A percentile compares a stretch with the other conserved stretches of the same genome.
Evolutionary conservation across 768 basidiomycete species (phyloP).

Genomic region (Pleurotus tuber-regium): DNA sequence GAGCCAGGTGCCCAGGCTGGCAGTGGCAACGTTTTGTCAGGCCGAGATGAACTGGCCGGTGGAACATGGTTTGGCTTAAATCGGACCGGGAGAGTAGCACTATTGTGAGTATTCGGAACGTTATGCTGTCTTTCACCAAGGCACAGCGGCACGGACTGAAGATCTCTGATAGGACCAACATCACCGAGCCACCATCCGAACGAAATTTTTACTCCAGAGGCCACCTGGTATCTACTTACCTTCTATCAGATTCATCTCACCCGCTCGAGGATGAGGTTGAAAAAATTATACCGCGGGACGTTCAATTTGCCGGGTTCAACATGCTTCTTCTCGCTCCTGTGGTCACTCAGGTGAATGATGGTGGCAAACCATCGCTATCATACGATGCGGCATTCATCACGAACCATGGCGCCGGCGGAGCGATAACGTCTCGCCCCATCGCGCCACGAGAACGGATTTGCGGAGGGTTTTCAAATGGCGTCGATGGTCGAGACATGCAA

Average conservation of each 20-base stretch:
- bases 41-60: slow-evolving; percentile 68
- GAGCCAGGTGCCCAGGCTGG: slow-evolving; percentile 18
- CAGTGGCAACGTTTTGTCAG: slow-evolving; percentile 58
- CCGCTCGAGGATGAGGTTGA: slow-evolving; percentile 49
- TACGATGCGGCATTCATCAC: slow-evolving; percentile 61
- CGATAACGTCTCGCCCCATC: slow-evolving; percentile 53
- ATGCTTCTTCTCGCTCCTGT: slow-evolving; percentile 60
- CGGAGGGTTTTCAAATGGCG: slow-evolving; percentile 73
- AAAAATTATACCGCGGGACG: slow-evolving; percentile 43
- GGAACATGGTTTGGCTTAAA: slow-evolving; percentile 83
- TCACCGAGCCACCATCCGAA: slow-evolving; percentile 62
- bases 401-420: slow-evolving; percentile 69
- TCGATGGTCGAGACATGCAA: slow-evolving; percentile 58
- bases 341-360: slow-evolving; percentile 19
- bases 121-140: slow-evolving; percentile 16
- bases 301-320: slow-evolving; percentile 79
- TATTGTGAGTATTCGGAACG: slow-evolving; percentile 53
- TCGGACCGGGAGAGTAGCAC: slow-evolving; percentile 61
- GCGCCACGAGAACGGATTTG: slow-evolving; percentile 42
- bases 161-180: slow-evolving; percentile 67
- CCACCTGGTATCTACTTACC: slow-evolving; percentile 62
- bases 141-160: slow-evolving; percentile 10
- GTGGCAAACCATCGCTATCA: slow-evolving; percentile 22
- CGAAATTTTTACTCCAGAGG: slow-evolving; percentile 63
- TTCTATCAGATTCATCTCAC: slow-evolving; percentile 48